Base-by-base conservation (phyloP, 1,284 basidiomycete species). In the Irpex sp. region DNA sequence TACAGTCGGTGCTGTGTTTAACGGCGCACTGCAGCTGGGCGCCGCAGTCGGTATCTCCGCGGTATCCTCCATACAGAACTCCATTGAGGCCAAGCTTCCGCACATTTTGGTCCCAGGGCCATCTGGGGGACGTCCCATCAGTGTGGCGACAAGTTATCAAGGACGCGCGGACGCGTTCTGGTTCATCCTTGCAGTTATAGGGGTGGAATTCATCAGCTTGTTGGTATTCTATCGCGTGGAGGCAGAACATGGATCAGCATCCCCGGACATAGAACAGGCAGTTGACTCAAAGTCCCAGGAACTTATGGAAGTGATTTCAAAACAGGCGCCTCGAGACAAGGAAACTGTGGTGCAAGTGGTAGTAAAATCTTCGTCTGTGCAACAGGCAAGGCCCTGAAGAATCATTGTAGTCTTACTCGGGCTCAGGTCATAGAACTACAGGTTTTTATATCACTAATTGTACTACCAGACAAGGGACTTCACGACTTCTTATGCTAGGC, bases 1-100 rank as follows among this genome's bases (percentile, higher is more conserved):
- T 45, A 80, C 78, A 0, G 78, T 83, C 3, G 82, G 82, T 14
- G 83, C 84, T 2, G 78, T 85, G 36, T 83, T 83, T 72, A 82
- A 82, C 62, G 75, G 77, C 23, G 80, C 80, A 8, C 75, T 84
- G 0, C 81, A 85, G 68, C 72, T 82, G 57, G 82, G 83, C 21
- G 76, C 77, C 4, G 83, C 83, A 1, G 70, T 80, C 23, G 80
- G 80, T 16, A 71, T 80, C 53, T 77, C 83, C 5, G 77, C 77
- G 4, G 74, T 78, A 35, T 72, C 71, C 58, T 79, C 81, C 7
- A 83, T 85, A 63, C 70, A 81, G 70, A 75, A 78, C 1, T 78
- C 78, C 47, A 72, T 84, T 9, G 74, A 78, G 63, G 60, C 53
- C 36, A 67, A 39, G 23, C 63, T 71, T 60, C 74, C 73, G 12